Evolutionary conservation across 306 rosid genomes (phyloP).

Genomic region (Cicer arietinum): DNA sequence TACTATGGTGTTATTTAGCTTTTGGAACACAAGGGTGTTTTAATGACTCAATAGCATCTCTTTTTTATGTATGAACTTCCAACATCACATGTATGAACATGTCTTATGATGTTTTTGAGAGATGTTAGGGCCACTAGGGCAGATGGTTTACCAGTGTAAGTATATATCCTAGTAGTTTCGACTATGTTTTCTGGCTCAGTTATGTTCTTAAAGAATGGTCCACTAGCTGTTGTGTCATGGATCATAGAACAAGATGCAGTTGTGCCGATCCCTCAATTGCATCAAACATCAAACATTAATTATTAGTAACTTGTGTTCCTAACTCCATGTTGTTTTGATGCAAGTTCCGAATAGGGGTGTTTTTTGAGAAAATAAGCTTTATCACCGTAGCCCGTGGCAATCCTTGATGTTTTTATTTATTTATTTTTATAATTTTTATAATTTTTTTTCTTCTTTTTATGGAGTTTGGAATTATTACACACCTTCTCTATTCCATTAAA

Average conservation of each 20-base stretch:
- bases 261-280: neutral
- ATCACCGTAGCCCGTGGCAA: too few relatives aligned
- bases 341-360: too few relatives aligned
- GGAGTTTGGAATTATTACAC: too few relatives aligned
- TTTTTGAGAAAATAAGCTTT: too few relatives aligned
- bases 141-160: neutral
- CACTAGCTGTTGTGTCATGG: neutral
- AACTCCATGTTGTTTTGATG: too few relatives aligned
- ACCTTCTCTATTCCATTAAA: too few relatives aligned
- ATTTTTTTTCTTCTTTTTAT: too few relatives aligned
- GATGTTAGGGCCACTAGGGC: neutral
- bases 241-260: neutral
- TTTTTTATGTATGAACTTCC: constrained; percentile 8
- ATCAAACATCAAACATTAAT: too few relatives aligned
- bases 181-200: neutral
- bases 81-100: neutral
- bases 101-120: neutral
- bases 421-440: too few relatives aligned
- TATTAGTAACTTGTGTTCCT: too few relatives aligned
- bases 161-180: neutral
- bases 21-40: neutral
- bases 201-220: neutral
- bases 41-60: neutral
- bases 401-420: too few relatives aligned
- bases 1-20: neutral